phyloP scores from a whole-genome alignment of 352 stramenopile genomes.

The Aphanomyces stellatus region DNA sequence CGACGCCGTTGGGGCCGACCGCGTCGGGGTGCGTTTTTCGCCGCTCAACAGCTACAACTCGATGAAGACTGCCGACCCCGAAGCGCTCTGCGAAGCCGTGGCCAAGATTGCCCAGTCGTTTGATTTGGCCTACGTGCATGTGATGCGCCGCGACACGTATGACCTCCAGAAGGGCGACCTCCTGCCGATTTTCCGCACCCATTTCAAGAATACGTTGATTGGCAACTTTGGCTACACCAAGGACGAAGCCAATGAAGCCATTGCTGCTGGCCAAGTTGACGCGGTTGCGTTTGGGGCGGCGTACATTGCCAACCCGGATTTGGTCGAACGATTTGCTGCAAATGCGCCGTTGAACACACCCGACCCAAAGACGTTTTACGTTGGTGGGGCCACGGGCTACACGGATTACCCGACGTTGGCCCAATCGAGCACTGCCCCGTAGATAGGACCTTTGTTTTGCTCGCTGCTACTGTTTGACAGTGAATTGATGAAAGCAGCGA shows the following conservation, averaged over 20 bases:
- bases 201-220: slow-evolving; percentile 24
- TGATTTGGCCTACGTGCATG: slow-evolving; percentile 20
- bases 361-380: too few relatives aligned
- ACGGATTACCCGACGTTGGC: too few relatives aligned
- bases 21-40: slow-evolving; percentile 16
- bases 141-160: slow-evolving; percentile 19
- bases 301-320: slow-evolving; percentile 42
- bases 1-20: too few relatives aligned
- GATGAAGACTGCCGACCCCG: slow-evolving; percentile 23
- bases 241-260: slow-evolving; percentile 22
- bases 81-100: slow-evolving; percentile 24
- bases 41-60: slow-evolving; percentile 4
- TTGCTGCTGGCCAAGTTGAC: slow-evolving; percentile 28
- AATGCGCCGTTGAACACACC: too few relatives aligned
- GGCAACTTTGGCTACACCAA: slow-evolving; percentile 22
- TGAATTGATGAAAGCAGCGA: too few relatives aligned
- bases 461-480: too few relatives aligned
- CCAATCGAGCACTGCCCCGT: too few relatives aligned
- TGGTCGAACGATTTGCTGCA: slow-evolving; percentile 30
- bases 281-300: slow-evolving; percentile 29
- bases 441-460: too few relatives aligned
- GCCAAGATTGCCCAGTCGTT: slow-evolving; percentile 9
- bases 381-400: too few relatives aligned
- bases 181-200: slow-evolving; percentile 18
- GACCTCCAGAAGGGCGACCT: slow-evolving; percentile 16